A percentile compares a stretch with the other conserved stretches of the same genome.
Evolutionary conservation across 345 rosid genomes (phyloP).

Genomic region (Anastatica hierochuntica): DNA sequence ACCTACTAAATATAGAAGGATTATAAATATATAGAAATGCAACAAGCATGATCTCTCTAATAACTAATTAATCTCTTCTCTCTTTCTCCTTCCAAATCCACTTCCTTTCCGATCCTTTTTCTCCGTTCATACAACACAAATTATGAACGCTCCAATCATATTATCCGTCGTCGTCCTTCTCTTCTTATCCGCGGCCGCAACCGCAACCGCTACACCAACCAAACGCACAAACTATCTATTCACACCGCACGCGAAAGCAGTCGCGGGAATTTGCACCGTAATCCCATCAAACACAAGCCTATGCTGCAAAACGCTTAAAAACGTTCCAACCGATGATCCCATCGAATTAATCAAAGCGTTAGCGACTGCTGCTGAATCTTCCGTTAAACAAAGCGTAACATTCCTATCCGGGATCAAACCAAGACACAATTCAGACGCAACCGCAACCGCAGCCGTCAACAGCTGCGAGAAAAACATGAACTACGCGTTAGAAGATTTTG

Average conservation of each 20-base stretch:
- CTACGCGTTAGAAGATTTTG: conserved; percentile 20
- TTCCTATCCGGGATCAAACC: conserved; percentile 22
- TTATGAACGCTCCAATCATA: conserved; percentile 25
- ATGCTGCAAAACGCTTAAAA: conserved; percentile 39
- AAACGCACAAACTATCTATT: conserved; percentile 23
- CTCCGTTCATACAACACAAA: conserved; percentile 6
- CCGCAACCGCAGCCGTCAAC: neutral
- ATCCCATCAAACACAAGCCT: conserved; percentile 34
- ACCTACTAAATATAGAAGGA: conserved; percentile 5
- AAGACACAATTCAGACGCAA: conserved; percentile 6
- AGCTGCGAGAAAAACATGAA: conserved; percentile 23
- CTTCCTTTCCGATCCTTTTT: conserved; percentile 8
- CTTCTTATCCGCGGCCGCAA: neutral
- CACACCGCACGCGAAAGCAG: conserved; percentile 34
- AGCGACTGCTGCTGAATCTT: conserved; percentile 19
- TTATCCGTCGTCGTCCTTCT: neutral
- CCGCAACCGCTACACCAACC: neutral
- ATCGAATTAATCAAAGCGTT: conserved; percentile 36
- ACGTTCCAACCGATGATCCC: conserved; percentile 34
- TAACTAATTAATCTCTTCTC: no score
- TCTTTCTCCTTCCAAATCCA: no score
- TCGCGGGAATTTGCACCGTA: conserved; percentile 32
- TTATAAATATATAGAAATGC: neutral
- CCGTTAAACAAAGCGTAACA: conserved; percentile 22
- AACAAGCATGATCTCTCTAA: no score